phyloP scores from a whole-genome alignment of 192 early-diverging fungal genomes.

The Coemansia sp. region DNA sequence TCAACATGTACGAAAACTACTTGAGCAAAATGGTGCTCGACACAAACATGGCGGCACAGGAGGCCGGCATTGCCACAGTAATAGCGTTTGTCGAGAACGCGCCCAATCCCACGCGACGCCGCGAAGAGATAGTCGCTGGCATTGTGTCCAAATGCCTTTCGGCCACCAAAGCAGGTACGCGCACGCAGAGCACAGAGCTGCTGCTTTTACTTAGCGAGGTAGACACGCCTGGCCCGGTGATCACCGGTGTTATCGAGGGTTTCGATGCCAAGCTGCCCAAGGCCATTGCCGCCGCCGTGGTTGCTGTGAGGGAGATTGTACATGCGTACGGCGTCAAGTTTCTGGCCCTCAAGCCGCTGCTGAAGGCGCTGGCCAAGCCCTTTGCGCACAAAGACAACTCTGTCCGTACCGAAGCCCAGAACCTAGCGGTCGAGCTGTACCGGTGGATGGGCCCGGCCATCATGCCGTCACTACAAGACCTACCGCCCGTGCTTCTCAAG shows the following conservation, averaged over 20 bases:
- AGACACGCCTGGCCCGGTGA: conserved; percentile 76
- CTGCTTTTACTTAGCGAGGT: conserved; percentile 86
- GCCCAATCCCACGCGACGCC: conserved; percentile 68
- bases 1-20: conserved; percentile 63
- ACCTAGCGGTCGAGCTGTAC: conserved; percentile 82
- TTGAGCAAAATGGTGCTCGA: conserved; percentile 82
- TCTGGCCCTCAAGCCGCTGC: conserved; percentile 74
- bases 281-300: conserved; percentile 70
- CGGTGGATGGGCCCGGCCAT: conserved; percentile 89
- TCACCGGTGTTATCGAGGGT: conserved; percentile 73
- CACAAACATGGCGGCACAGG: conserved; percentile 87
- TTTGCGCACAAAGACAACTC: conserved; percentile 93
- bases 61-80: conserved; percentile 73
- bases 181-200: conserved; percentile 71
- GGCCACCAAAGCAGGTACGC: conserved; percentile 76
- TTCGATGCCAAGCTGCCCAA: conserved; percentile 90
- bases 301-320: conserved; percentile 59
- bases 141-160: conserved; percentile 86
- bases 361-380: conserved; percentile 82
- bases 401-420: conserved; percentile 81
- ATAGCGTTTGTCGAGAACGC: conserved; percentile 77
- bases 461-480: conserved; percentile 67
- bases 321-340: conserved; percentile 77
- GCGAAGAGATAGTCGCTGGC: conserved; percentile 66
- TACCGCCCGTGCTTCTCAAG: conserved; percentile 94